Evolutionary conservation across 2,329 filamentous ascomycete genomes (phyloP).

Genomic region (Sclerotinia subarctica): DNA sequence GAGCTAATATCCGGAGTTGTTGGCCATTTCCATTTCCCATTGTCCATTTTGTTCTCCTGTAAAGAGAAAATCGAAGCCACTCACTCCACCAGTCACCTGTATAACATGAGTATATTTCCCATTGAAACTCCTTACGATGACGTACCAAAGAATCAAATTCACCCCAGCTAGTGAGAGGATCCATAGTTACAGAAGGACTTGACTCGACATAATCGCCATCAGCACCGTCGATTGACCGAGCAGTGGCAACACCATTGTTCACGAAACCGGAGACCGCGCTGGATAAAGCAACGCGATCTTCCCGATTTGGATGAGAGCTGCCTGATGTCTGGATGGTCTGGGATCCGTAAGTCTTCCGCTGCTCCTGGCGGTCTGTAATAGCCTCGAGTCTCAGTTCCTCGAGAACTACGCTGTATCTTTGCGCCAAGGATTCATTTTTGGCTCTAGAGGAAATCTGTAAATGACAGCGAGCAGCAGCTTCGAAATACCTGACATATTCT

Average conservation of each 20-base stretch:
- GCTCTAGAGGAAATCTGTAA: slow-evolving; percentile 42
- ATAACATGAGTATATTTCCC: background rate
- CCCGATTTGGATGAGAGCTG: background rate
- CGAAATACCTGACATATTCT: slow-evolving; percentile 38
- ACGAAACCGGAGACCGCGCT: background rate
- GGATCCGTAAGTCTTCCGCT: background rate
- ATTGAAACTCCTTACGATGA: background rate
- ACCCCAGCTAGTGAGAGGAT: slow-evolving; percentile 34
- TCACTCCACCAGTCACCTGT: slow-evolving; percentile 28
- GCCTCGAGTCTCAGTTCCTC: slow-evolving; percentile 40
- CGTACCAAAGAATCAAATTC: slow-evolving; percentile 37
- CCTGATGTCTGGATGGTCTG: background rate
- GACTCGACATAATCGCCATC: slow-evolving; percentile 8
- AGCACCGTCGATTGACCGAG: slow-evolving; percentile 18
- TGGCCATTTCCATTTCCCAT: slow-evolving; percentile 22
- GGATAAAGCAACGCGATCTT: background rate
- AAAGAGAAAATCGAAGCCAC: slow-evolving; percentile 26
- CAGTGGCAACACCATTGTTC: slow-evolving; percentile 7
- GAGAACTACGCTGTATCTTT: slow-evolving; percentile 45
- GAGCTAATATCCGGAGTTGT: background rate
- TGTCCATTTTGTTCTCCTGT: slow-evolving; percentile 19
- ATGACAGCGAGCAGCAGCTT: slow-evolving; percentile 43
- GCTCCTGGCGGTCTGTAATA: slow-evolving; percentile 3
- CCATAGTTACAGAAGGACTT: slow-evolving; percentile 27
- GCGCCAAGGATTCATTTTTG: slow-evolving; percentile 41